Conservation (phyloP, 2,329 filamentous ascomycete genomes). For the Nannizziopsis arthrosporioides region DNA sequence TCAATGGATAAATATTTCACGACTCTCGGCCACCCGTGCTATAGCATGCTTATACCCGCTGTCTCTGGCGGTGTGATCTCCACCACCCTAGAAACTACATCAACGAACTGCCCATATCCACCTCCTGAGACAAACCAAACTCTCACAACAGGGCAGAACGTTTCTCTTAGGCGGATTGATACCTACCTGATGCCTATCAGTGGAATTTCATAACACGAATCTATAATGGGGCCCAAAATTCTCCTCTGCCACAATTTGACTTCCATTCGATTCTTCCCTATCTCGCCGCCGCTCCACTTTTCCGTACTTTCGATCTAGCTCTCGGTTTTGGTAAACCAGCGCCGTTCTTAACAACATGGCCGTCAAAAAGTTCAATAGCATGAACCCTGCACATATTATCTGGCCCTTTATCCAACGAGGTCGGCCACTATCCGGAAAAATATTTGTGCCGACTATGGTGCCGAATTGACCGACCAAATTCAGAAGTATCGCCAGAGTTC, state of each 20-base stretch:
- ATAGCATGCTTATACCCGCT: too few species aligned
- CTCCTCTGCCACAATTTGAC: constrained; percentile 25
- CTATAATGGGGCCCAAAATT: constrained; percentile 32
- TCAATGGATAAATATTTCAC: too few species aligned
- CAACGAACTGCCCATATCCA: too few species aligned
- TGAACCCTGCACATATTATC: constrained; percentile 50
- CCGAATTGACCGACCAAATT: constrained; percentile 57
- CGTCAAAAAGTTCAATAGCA: constrained; percentile 47
- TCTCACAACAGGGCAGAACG: too few species aligned
- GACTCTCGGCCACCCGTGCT: too few species aligned
- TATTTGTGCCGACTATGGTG: constrained; percentile 50
- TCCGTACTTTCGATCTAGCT: constrained; percentile 42
- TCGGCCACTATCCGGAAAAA: constrained; percentile 45
- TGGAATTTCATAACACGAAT: constrained; percentile 22
- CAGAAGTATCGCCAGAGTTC: constrained; percentile 53
- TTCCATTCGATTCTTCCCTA: constrained; percentile 5
- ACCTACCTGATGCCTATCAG: too few species aligned
- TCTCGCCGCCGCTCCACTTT: constrained; percentile 17
- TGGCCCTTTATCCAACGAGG: constrained; percentile 45
- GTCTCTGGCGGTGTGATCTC: too few species aligned
- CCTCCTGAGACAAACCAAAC: too few species aligned
- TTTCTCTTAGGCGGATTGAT: too few species aligned
- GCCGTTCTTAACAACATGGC: constrained; percentile 44
- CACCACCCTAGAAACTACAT: too few species aligned
- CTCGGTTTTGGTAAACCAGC: constrained; percentile 49